Base-by-base conservation (phyloP, 2,329 filamentous ascomycete genomes). In the Alternaria consortialis region DNA sequence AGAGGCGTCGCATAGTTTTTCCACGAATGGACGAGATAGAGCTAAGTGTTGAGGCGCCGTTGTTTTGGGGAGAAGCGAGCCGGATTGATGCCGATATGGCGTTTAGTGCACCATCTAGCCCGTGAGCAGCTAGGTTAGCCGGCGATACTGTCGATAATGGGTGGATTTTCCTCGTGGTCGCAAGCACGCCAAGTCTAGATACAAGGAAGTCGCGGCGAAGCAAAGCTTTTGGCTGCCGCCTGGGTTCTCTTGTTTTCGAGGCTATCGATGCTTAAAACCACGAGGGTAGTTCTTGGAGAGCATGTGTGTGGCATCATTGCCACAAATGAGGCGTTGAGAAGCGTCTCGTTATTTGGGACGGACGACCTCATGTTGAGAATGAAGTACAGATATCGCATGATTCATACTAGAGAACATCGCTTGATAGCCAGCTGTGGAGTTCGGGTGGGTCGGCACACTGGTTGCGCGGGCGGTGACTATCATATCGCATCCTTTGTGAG, bases 141-240 rank as follows among this genome's bases (percentile, higher is more conserved):
- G 63, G 66, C 63, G 51, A 51, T 43, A 37, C 44, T 53, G 37
- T 44, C 68, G 61, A 25, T 36, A 69, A 58, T 29, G 51, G 64
- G 66, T 27, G 70, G 56, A 32, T 40, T 34, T 53, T 62, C 60
- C 58, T 62, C 20, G 32, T 57, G 34, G 53, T 32, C 50, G 52
- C 36, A 52, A 50, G 57, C 58, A 62, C 61, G 63, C 65, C 64
- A 74, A 74, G 70, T 67, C 63, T 70, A 58, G 65, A 58, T 53
- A 65, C 58, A 60, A 48, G 55, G 43, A 44, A 58, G 34, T n/a
- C 50, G 58, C 60, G 53, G 57, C 53, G 50, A 63, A 60, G 31
- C 48, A 63, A 74, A 70, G 71, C 71, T 70, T 74, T 69, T 66
- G 62, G 68, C 57, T 65, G 44, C 56, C 53, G 58, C 57, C 61